Evolutionary conservation across 768 basidiomycete species (phyloP).

Genomic region (Mycena belliarum): DNA sequence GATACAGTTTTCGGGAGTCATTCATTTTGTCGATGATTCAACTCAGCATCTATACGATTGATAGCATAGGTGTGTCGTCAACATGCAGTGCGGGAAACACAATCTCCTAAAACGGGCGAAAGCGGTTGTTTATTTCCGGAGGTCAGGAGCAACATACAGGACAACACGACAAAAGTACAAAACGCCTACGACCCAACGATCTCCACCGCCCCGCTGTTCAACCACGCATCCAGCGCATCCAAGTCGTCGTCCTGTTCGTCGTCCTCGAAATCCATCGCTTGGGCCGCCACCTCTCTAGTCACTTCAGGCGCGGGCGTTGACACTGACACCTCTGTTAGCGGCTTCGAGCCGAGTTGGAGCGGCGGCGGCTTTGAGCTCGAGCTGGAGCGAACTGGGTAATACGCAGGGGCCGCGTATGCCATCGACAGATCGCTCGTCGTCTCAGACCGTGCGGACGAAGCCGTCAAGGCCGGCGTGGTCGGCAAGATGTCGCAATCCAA

Average conservation of each 20-base stretch:
- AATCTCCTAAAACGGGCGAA: neutral
- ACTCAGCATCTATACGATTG: too few relatives aligned
- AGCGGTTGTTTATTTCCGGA: constrained; percentile 1
- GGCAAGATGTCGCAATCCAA: constrained; percentile 32
- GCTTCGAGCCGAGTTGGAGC: neutral
- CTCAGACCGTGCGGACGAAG: constrained; percentile 11
- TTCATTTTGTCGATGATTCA: too few relatives aligned
- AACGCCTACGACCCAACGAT: constrained; percentile 32
- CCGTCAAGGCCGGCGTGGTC: constrained; percentile 22
- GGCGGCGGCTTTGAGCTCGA: neutral
- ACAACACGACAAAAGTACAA: neutral
- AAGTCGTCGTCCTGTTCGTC: constrained; percentile 45
- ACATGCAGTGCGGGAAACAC: too few relatives aligned
- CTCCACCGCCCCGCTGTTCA: constrained; percentile 63
- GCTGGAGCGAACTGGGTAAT: neutral
- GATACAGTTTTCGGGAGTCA: too few relatives aligned
- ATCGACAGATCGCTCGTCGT: constrained; percentile 6
- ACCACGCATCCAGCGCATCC: constrained; percentile 69
- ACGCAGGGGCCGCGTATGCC: neutral
- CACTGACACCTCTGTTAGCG: too few relatives aligned
- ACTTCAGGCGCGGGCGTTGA: too few relatives aligned
- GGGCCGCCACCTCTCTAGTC: neutral
- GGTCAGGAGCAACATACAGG: neutral
- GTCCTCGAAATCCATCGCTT: constrained; percentile 14
- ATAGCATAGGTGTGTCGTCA: too few relatives aligned